These are phyloP conservation scores for Coelastrella sp. DNA, from an alignment of 139 green algal genomes.

Conservation along the genomic window DNA sequence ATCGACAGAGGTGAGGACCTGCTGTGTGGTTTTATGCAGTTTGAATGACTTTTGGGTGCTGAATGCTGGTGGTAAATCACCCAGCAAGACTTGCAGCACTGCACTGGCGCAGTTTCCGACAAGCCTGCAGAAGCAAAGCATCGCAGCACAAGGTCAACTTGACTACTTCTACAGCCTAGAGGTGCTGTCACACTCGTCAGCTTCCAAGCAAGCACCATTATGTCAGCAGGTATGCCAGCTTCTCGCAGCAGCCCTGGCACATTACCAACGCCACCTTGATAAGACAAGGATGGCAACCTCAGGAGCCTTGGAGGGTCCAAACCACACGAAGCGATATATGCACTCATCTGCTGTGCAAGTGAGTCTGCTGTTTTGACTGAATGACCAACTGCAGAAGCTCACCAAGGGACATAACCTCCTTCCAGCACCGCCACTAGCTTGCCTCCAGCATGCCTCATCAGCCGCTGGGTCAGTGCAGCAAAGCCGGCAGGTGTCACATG, in stretches of 20 bases:
- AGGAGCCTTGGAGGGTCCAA: neutral
- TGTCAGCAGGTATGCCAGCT: neutral
- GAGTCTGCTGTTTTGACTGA: neutral
- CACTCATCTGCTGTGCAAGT: neutral
- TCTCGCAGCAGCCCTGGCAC: too few relatives aligned
- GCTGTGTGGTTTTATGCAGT: neutral
- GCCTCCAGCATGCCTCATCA: constrained; percentile 52
- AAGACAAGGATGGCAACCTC: too few relatives aligned
- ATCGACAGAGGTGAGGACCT: neutral
- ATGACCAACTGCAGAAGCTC: neutral
- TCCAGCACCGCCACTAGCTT: constrained; percentile 73
- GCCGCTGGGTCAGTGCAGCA: constrained; percentile 65
- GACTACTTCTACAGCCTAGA: neutral
- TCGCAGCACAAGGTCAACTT: neutral
- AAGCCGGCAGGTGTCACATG: constrained; percentile 70
- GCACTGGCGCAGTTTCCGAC: constrained; percentile 17
- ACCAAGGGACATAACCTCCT: constrained; percentile 74
- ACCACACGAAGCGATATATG: neutral
- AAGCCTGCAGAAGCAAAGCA: neutral
- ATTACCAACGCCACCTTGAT: neutral
- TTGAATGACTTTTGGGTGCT: constrained; percentile 18
- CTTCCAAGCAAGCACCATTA: neutral
- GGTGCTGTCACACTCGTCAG: neutral
- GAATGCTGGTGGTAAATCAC: neutral
- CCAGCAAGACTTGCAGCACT: constrained; percentile 34